Percentiles rank a stretch among this genome's conserved stretches.
Evolutionary conservation across 2,329 filamentous ascomycete species (phyloP).

Genomic region (Fusarium pseudocircinatum): DNA sequence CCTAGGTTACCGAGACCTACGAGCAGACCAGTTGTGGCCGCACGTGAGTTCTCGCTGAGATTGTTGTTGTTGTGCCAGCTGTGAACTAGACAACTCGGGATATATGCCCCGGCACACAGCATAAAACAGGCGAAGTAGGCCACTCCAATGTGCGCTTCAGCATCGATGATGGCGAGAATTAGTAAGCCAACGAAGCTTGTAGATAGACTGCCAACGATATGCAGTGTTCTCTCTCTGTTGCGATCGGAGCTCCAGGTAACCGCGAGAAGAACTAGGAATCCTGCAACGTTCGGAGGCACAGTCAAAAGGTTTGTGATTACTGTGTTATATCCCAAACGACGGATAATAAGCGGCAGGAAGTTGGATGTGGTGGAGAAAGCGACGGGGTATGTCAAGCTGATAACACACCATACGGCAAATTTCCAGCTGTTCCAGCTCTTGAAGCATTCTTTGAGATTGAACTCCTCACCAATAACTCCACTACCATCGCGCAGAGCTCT

Average conservation of each 20-base stretch:
- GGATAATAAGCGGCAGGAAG: not conserved
- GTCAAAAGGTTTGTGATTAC: not conserved
- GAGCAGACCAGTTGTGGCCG: conserved; percentile 58
- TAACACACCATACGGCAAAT: not conserved
- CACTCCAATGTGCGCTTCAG: conserved; percentile 44
- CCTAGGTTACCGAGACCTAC: conserved; percentile 60
- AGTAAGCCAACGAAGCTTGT: not conserved
- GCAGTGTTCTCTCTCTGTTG: not conserved
- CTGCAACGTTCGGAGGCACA: not conserved
- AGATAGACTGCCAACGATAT: not conserved
- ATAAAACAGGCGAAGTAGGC: conserved; percentile 63
- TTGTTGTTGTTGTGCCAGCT: conserved; percentile 65
- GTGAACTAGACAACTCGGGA: conserved; percentile 58
- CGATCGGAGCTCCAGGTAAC: not conserved
- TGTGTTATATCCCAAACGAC: not conserved
- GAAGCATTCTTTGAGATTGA: not conserved
- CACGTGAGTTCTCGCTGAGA: conserved; percentile 57
- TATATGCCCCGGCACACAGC: conserved; percentile 56
- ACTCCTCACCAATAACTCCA: not conserved
- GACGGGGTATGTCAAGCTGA: not conserved
- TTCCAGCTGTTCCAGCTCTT: not conserved
- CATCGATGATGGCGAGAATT: not conserved
- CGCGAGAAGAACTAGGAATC: not conserved
- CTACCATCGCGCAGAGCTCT: not conserved
- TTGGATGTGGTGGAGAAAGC: not conserved